A percentile compares a stretch with the other conserved stretches of the same genome.
These are phyloP conservation scores for Purpureocillium lavendulum DNA, from an alignment of 2,329 filamentous ascomycete species.

Conservation along the genomic window DNA sequence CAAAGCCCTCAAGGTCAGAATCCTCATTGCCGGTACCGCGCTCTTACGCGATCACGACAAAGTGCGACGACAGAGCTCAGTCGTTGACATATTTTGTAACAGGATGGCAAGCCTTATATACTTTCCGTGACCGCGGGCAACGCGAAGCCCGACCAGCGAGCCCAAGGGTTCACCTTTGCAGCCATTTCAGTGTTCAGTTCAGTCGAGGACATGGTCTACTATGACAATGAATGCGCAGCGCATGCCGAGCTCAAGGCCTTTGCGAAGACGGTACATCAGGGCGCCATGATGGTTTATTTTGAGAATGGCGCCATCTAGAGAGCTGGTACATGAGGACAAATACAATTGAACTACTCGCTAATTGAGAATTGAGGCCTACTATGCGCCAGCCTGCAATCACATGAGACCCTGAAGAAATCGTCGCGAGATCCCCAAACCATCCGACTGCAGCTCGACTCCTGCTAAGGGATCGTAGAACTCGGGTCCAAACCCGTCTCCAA, in stretches of 20 bases:
- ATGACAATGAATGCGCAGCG: conserved; percentile 37
- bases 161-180: conserved; percentile 49
- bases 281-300: conserved; percentile 46
- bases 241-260: conserved; percentile 22
- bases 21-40: too few relatives aligned
- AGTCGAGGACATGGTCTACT: conserved; percentile 52
- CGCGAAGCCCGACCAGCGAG: conserved; percentile 43
- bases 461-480: conserved; percentile 9
- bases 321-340: too few relatives aligned
- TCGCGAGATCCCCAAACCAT: conserved; percentile 20
- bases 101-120: conserved; percentile 58
- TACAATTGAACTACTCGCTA: too few relatives aligned
- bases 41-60: too few relatives aligned
- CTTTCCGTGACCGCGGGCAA: conserved; percentile 37
- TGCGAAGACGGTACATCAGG: conserved; percentile 21
- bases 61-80: too few relatives aligned
- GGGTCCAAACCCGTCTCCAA: conserved; percentile 8
- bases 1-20: conserved; percentile 21
- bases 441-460: conserved; percentile 4
- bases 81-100: too few relatives aligned
- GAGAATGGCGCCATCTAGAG: conserved; percentile 11
- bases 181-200: conserved; percentile 48
- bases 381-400: too few relatives aligned
- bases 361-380: too few relatives aligned
- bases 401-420: conserved; percentile 22